Percentiles rank a stretch among this genome's conserved stretches.
Evolutionary conservation across 176 grass and related monocot species (phyloP).

Genomic region (Phragmites australis): DNA sequence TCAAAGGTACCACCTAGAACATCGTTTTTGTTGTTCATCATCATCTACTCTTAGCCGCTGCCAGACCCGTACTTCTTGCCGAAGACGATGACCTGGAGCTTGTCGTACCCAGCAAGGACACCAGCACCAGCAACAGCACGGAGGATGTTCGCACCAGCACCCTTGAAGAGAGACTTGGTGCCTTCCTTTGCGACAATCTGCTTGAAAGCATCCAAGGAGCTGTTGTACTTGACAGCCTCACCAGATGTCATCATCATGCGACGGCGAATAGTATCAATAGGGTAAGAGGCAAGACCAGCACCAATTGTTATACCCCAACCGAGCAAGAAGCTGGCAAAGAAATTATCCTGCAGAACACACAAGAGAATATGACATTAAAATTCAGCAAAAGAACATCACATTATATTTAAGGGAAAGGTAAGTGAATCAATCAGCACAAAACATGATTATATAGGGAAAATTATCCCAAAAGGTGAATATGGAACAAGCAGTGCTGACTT

Average conservation of each 20-base stretch:
- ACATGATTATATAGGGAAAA: not conserved
- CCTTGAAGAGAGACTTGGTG: slow-evolving; percentile 60
- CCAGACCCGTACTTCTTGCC: slow-evolving; percentile 67
- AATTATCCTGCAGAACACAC: slow-evolving; percentile 51
- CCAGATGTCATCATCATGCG: slow-evolving; percentile 79
- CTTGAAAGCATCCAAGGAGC: slow-evolving; percentile 57
- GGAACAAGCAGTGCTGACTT: not conserved
- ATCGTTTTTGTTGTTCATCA: not conserved
- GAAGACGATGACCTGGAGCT: slow-evolving; percentile 55
- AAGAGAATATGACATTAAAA: not conserved
- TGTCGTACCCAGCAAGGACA: slow-evolving; percentile 60
- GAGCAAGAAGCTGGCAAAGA: slow-evolving; percentile 58
- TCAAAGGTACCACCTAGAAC: slow-evolving; percentile 19
- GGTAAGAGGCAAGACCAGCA: slow-evolving; percentile 64
- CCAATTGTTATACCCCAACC: slow-evolving; percentile 69
- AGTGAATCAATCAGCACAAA: not conserved
- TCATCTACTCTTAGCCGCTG: slow-evolving; percentile 37
- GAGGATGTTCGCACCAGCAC: slow-evolving; percentile 60
- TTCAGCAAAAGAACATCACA: not conserved
- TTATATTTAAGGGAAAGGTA: not conserved
- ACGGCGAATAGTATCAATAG: slow-evolving; percentile 61
- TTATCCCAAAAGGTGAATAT: not conserved
- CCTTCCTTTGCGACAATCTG: slow-evolving; percentile 64
- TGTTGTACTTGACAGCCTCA: slow-evolving; percentile 66
- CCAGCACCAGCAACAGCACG: slow-evolving; percentile 64